Conservation (phyloP, 495 filamentous ascomycete genomes). For the Zalerion maritima region DNA sequence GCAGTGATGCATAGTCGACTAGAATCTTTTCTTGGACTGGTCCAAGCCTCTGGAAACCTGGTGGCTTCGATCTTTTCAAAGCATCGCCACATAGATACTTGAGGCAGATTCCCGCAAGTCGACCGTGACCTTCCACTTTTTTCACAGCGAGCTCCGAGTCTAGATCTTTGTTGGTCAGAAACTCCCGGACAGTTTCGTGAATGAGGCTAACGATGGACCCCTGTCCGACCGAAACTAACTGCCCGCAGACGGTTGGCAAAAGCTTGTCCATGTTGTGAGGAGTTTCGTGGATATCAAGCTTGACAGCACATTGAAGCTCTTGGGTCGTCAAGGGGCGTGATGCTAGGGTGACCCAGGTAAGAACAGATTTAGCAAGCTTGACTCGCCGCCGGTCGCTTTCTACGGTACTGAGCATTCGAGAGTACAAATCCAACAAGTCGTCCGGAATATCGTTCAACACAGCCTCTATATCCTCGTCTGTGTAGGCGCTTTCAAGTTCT, state of each 20-base stretch:
- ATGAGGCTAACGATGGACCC: constrained; percentile 13
- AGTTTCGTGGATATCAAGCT: constrained; percentile 15
- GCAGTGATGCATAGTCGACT: constrained; percentile 13
- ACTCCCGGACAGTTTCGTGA: constrained; percentile 20
- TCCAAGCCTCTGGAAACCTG: neutral
- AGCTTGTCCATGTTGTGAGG: constrained; percentile 12
- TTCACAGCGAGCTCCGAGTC: constrained; percentile 7
- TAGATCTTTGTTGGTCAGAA: constrained; percentile 10
- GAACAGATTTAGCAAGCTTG: constrained; percentile 11
- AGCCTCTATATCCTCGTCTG: constrained; percentile 13
- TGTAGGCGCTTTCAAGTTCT: constrained; percentile 15
- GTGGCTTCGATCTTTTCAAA: constrained; percentile 5
- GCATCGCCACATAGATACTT: constrained; percentile 9
- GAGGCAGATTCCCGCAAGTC: constrained; percentile 9
- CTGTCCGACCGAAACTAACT: constrained; percentile 16
- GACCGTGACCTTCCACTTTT: constrained; percentile 10
- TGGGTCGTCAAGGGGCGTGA: constrained; percentile 13
- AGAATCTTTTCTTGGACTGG: constrained; percentile 6
- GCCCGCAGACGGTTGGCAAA: constrained; percentile 14
- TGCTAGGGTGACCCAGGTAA: constrained; percentile 15
- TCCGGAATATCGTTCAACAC: constrained; percentile 12
- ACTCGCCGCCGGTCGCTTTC: constrained; percentile 7
- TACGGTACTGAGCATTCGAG: constrained; percentile 13
- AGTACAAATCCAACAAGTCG: constrained; percentile 13
- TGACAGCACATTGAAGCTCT: constrained; percentile 14